Percentiles rank a stretch among this genome's conserved stretches.
Evolutionary conservation across 2,329 filamentous ascomycete species (phyloP).

Genomic region (Diaporthe destruens): DNA sequence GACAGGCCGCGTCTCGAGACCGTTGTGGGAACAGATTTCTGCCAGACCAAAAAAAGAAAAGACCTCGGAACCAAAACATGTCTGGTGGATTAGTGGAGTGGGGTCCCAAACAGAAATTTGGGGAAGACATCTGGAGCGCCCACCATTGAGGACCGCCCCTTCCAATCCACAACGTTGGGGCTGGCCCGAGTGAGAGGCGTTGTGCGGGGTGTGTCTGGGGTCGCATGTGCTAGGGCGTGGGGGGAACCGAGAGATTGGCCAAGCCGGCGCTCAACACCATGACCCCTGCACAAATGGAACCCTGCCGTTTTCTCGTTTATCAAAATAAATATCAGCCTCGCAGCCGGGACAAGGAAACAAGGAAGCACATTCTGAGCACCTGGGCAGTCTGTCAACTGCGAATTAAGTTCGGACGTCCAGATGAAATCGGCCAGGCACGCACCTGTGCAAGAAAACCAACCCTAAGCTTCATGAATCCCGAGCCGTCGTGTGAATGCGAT

Average conservation of each 20-base stretch:
- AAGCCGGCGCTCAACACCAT: constrained; percentile 17
- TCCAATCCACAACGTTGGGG: neutral
- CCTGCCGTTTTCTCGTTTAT: neutral
- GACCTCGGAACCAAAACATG: no score
- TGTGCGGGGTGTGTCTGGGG: constrained; percentile 9
- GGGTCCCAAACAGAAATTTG: no score
- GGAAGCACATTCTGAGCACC: no score
- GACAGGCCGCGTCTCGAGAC: neutral
- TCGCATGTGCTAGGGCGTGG: neutral
- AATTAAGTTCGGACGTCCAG: no score
- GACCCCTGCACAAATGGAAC: constrained; percentile 4
- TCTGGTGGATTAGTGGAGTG: neutral
- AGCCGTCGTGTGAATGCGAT: neutral
- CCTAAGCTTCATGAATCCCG: neutral
- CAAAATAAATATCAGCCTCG: no score
- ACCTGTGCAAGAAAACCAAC: no score
- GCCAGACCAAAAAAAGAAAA: no score
- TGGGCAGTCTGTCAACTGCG: neutral
- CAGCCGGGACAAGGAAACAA: no score
- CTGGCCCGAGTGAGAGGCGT: constrained; percentile 11
- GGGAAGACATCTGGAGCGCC: no score
- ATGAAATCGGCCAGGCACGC: no score
- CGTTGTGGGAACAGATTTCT: no score
- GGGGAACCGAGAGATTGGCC: neutral
- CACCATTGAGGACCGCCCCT: neutral